A percentile compares a stretch with the other conserved stretches of the same genome.
Conservation (phyloP, 345 rosid species). For the Diplotaxis tenuifolia region DNA sequence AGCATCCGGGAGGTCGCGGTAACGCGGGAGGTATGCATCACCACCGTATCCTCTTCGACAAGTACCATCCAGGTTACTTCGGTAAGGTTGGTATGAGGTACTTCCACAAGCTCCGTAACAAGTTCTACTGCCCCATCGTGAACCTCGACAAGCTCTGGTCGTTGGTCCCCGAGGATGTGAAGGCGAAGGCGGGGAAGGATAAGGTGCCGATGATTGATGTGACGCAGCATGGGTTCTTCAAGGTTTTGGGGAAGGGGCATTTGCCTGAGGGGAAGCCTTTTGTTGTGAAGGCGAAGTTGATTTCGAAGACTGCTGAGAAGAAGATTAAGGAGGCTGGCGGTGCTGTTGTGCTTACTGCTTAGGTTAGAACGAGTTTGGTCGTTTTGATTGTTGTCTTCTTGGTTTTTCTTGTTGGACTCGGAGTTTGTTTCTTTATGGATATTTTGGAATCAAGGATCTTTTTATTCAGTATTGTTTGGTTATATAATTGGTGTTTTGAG, state of each 20-base stretch:
- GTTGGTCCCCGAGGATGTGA: slow-evolving; percentile 50
- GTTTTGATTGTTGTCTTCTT: background rate
- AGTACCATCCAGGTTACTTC: slow-evolving; percentile 75
- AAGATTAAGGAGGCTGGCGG: slow-evolving; percentile 76
- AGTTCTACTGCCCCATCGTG: slow-evolving; percentile 62
- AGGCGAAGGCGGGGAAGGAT: slow-evolving; percentile 54
- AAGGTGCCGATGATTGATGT: slow-evolving; percentile 58
- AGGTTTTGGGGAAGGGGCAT: slow-evolving; percentile 56
- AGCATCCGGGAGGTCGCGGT: slow-evolving; percentile 71
- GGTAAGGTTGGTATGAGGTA: slow-evolving; percentile 51
- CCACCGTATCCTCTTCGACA: slow-evolving; percentile 72
- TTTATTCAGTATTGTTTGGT: no score
- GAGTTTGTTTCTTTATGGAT: background rate
- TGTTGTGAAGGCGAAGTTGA: slow-evolving; percentile 66
- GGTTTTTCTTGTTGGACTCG: background rate
- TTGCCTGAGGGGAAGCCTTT: slow-evolving; percentile 52
- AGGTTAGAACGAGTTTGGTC: slow-evolving; percentile 2
- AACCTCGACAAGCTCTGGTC: slow-evolving; percentile 76
- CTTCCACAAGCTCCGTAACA: slow-evolving; percentile 67
- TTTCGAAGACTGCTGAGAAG: slow-evolving; percentile 63
- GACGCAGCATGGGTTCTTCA: slow-evolving; percentile 56
- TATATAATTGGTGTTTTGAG: no score
- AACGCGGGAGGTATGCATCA: slow-evolving; percentile 69
- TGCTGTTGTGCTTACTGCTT: slow-evolving; percentile 49
- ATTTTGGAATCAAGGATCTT: slow-evolving; percentile 16